A percentile compares a stretch with the other conserved stretches of the same genome.
These are phyloP conservation scores for Discostella pseudostelligera DNA, from an alignment of 108 stramenopile genomes.

Conservation along the genomic window DNA sequence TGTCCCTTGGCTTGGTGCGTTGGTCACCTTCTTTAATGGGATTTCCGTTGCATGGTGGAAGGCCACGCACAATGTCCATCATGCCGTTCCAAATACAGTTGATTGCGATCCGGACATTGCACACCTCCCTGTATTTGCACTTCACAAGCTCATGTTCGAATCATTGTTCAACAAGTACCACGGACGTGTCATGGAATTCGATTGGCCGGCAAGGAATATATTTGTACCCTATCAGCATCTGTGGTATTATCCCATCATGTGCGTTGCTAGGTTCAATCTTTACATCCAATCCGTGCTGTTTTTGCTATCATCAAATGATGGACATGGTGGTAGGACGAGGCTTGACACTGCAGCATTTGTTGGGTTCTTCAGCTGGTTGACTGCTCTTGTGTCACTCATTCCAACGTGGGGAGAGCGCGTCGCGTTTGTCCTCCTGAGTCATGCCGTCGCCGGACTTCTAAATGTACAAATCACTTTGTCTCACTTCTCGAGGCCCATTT, in stretches of 20 bases:
- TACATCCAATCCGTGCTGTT: conserved; percentile 69
- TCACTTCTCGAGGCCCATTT: conserved; percentile 71
- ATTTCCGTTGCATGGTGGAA: conserved; percentile 93
- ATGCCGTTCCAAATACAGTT: conserved; percentile 83
- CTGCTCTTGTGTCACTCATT: conserved; percentile 42
- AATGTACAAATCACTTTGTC: conserved; percentile 85
- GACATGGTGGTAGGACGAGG: conserved; percentile 35
- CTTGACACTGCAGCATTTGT: conserved; percentile 58
- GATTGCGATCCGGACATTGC: conserved; percentile 95
- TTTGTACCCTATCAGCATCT: conserved; percentile 85
- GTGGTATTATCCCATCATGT: conserved; percentile 90
- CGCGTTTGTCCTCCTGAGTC: conserved; percentile 68
- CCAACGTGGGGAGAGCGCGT: conserved; percentile 51
- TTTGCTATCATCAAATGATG: conserved; percentile 32
- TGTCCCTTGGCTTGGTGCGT: conserved; percentile 47
- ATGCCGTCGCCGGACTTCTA: conserved; percentile 81
- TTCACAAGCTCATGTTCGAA: conserved; percentile 67
- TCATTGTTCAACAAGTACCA: conserved; percentile 68
- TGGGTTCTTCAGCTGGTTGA: conserved; percentile 65
- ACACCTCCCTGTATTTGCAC: conserved; percentile 86
- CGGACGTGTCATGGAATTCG: conserved; percentile 58
- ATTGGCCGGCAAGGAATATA: conserved; percentile 57
- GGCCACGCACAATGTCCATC: conserved; percentile 89
- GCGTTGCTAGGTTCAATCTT: conserved; percentile 82
- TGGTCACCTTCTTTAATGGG: conserved; percentile 65